Percentiles rank a stretch among this genome's conserved stretches.
Conservation (phyloP, 2,329 filamentous ascomycete species). For the Fusarium decemcellulare region DNA sequence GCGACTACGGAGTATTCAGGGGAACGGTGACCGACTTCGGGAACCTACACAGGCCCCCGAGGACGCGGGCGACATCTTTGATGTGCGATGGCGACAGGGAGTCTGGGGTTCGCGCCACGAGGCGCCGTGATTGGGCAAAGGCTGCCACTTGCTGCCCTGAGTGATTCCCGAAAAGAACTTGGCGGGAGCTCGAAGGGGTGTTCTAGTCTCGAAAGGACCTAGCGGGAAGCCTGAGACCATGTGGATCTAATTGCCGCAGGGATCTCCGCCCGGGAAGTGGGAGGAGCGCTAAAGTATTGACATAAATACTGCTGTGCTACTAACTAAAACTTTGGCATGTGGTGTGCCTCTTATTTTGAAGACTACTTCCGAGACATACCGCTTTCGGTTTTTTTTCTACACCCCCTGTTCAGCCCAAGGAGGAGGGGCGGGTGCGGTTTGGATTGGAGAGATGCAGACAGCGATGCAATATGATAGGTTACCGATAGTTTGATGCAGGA, state of each 20-base stretch:
- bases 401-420: constrained; percentile 22
- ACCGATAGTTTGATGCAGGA: constrained; percentile 23
- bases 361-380: constrained; percentile 1
- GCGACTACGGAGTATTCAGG: constrained; percentile 18
- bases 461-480: constrained; percentile 19
- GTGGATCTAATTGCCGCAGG: constrained; percentile 30
- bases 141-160: constrained; percentile 7
- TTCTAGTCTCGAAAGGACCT: constrained; percentile 16
- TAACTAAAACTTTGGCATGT: background rate
- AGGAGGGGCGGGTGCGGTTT: constrained; percentile 35
- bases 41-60: constrained; percentile 4
- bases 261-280: background rate
- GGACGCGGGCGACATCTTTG: background rate
- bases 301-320: constrained; percentile 27
- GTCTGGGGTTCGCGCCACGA: constrained; percentile 7
- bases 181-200: constrained; percentile 1
- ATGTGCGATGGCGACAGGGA: constrained; percentile 24
- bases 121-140: constrained; percentile 19
- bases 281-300: constrained; percentile 15
- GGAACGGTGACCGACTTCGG: constrained; percentile 19
- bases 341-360: constrained; percentile 25
- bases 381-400: background rate
- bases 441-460: constrained; percentile 35
- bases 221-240: constrained; percentile 40
- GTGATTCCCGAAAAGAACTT: constrained; percentile 12